Evolutionary conservation across 805 yeast genomes (phyloP), one percentile per base, ranked within the genome.

Genomic region (Sugiyamaella lignohabitans): DNA sequence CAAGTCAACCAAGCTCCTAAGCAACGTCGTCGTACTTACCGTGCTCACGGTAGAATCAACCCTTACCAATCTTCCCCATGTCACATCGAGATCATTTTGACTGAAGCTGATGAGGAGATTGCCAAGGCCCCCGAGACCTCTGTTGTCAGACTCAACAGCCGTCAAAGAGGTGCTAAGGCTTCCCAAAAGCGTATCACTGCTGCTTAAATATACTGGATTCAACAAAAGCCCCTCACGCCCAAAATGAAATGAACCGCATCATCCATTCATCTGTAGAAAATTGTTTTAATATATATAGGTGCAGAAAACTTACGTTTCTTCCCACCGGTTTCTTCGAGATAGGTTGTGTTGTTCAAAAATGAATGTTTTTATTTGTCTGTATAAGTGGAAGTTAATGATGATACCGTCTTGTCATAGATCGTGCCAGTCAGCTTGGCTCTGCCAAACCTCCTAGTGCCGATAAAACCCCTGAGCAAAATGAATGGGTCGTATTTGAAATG

Each of bases 11-110:
- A 88, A 75, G 98, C 98, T 68, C 98, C 99, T 78, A 88, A 88
- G 79, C 95, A 87, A 80, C 93, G 98, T 83, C 91, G 99, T 82
- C 88, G 99, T 80, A 93, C 98, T 70, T 93, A 79, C 96, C 89
- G 99, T 84, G 99, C 99, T 68, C 98, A 91, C 84, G 99, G 99
- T 86, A 93, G 98, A 84, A 87, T 88, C 73, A 93, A 91, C 79
- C 95, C 96, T 68, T 93, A 88, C 93, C 94, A 88, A 80, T 87
- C 98, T 54, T 79, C 89, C 67, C 98, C 98, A 72, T 89, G 94
- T 68, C 99, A 93, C 86, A 91, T 93, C 73, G 98, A 93, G 82
- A 79, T 93, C 70, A 82, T 87, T 70, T 79, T 93, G 66, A 84
- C 96, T 68, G 98, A 93, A 82, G 86, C 82, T 75, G 93, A 78